Conservation (phyloP, 805 yeast genomes). For the Danielozyma ontarioensis region DNA sequence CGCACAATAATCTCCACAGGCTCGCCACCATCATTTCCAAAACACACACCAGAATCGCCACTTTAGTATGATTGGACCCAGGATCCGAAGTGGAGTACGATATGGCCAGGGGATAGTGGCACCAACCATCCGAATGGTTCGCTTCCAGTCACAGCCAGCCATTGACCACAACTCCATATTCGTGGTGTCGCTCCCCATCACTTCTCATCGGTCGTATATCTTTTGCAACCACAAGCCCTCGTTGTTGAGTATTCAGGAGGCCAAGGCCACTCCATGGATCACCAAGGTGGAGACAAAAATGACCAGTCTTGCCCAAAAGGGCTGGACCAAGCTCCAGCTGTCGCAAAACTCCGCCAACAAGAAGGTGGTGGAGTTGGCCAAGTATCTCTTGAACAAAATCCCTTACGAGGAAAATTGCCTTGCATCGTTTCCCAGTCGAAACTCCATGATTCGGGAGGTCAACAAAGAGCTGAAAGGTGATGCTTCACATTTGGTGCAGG, state of each 20-base stretch:
- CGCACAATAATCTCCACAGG: too few relatives aligned
- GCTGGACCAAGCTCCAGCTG: slow-evolving; percentile 58
- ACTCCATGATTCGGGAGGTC: slow-evolving; percentile 49
- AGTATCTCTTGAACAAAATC: slow-evolving; percentile 51
- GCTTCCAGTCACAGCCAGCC: too few relatives aligned
- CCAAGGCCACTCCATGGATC: slow-evolving; percentile 22
- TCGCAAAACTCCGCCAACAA: slow-evolving; percentile 56
- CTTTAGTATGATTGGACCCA: background rate
- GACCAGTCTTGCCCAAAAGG: slow-evolving; percentile 44
- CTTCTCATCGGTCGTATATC: slow-evolving; percentile 54
- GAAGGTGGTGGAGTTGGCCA: slow-evolving; percentile 50
- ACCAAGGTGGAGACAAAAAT: slow-evolving; percentile 43
- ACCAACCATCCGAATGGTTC: too few relatives aligned
- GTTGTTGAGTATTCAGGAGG: slow-evolving; percentile 20
- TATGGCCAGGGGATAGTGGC: too few relatives aligned
- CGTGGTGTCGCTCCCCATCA: slow-evolving; percentile 67
- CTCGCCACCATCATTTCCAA: too few relatives aligned
- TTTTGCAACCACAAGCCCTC: slow-evolving; percentile 57
- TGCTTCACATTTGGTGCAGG: slow-evolving; percentile 12
- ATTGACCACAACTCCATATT: slow-evolving; percentile 44
- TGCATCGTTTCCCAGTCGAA: slow-evolving; percentile 68
- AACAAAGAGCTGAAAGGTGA: slow-evolving; percentile 18
- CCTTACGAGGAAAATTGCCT: slow-evolving; percentile 81
- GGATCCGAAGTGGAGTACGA: too few relatives aligned
- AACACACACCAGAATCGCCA: slow-evolving; percentile 1